Conservation (phyloP, 2,329 filamentous ascomycete genomes). For the Blastomyces emzantsi region DNA sequence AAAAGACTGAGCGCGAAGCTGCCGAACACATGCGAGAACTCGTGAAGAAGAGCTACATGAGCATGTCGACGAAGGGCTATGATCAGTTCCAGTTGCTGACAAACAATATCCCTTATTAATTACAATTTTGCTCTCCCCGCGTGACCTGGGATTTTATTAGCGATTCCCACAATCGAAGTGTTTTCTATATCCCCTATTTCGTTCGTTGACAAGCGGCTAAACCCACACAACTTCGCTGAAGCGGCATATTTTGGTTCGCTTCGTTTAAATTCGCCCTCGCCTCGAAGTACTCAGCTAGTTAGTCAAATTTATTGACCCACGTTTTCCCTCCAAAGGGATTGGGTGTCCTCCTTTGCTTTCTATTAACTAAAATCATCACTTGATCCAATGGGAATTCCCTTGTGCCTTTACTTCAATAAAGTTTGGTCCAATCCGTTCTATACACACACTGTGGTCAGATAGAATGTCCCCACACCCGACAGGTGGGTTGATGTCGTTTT, state of each 20-base stretch:
- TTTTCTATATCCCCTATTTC: not conserved
- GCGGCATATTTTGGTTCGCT: not conserved
- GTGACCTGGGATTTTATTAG: not conserved
- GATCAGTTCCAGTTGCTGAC: constrained; percentile 97
- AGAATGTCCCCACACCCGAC: too few relatives aligned
- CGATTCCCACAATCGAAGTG: not conserved
- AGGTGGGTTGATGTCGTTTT: too few relatives aligned
- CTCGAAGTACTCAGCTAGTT: too few relatives aligned
- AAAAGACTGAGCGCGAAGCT: constrained; percentile 84
- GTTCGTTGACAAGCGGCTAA: not conserved
- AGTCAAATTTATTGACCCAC: too few relatives aligned
- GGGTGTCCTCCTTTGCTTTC: too few relatives aligned
- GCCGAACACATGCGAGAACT: constrained; percentile 88
- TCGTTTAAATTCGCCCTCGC: not conserved
- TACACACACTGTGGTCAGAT: too few relatives aligned
- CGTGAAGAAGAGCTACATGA: constrained; percentile 81
- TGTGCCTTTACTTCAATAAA: too few relatives aligned
- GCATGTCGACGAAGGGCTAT: constrained; percentile 87
- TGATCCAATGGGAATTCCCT: too few relatives aligned
- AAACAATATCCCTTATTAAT: constrained; percentile 86
- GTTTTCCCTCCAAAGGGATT: too few relatives aligned
- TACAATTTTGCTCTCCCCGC: not conserved
- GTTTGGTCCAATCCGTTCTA: too few relatives aligned
- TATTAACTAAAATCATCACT: too few relatives aligned
- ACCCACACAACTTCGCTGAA: not conserved